These are phyloP conservation scores for Echria macrotheca DNA, from an alignment of 495 filamentous ascomycete species.

Conservation along the genomic window DNA sequence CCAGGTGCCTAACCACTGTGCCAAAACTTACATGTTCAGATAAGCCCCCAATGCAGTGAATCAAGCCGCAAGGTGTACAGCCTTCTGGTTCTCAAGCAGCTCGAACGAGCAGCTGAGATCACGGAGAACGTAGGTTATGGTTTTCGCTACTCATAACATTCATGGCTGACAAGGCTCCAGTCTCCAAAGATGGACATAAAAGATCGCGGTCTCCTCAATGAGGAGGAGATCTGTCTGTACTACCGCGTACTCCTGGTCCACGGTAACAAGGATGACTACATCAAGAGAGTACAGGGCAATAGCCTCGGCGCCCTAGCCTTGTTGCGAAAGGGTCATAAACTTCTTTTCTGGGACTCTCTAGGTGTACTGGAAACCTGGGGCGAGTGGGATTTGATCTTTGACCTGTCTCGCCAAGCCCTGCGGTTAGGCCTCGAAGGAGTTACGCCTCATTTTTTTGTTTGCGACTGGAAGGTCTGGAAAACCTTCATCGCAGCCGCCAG, in stretches of 20 bases:
- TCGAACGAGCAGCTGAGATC: conserved; percentile 38
- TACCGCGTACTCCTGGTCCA: conserved; percentile 26
- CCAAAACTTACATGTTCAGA: conserved; percentile 25
- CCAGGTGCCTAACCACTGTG: not conserved
- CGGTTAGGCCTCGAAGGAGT: conserved; percentile 19
- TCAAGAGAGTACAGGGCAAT: conserved; percentile 23
- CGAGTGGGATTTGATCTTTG: conserved; percentile 30
- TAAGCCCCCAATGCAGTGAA: conserved; percentile 31
- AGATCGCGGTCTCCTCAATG: conserved; percentile 25
- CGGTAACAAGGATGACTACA: conserved; percentile 27
- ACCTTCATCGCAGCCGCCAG: conserved; percentile 26
- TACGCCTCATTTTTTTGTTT: conserved; percentile 25
- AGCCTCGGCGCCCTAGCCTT: conserved; percentile 24
- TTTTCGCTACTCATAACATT: not conserved
- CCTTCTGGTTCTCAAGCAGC: conserved; percentile 34
- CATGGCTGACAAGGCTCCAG: conserved; percentile 1
- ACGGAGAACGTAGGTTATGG: conserved; percentile 28
- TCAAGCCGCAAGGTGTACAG: conserved; percentile 37
- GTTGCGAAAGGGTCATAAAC: conserved; percentile 28
- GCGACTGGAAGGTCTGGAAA: conserved; percentile 32
- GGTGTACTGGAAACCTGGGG: conserved; percentile 24
- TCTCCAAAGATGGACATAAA: conserved; percentile 19
- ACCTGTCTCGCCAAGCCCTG: conserved; percentile 27
- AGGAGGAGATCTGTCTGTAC: conserved; percentile 33
- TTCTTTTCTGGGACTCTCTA: conserved; percentile 27